Percentiles rank a stretch among this genome's conserved stretches.
These are phyloP conservation scores for Trypanosoma avium DNA, from an alignment of 208 protist species.

Conservation along the genomic window DNA sequence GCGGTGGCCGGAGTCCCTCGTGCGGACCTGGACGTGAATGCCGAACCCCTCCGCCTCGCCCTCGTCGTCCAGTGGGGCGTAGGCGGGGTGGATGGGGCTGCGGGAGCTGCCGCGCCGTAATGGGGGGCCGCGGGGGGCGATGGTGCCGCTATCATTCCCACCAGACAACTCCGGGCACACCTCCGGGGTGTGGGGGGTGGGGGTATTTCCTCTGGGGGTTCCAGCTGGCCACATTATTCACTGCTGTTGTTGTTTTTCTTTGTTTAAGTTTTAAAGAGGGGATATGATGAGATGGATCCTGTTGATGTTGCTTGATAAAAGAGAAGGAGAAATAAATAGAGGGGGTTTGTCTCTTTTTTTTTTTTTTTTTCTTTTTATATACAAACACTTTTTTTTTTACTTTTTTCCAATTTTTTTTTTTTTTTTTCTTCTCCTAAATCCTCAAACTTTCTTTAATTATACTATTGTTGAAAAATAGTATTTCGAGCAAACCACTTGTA, in stretches of 20 bases:
- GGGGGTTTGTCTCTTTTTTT: neutral
- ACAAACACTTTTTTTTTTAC: neutral
- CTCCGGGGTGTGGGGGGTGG: too few species aligned
- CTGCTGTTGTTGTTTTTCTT: neutral
- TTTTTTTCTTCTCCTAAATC: constrained; percentile 6
- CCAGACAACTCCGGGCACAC: too few species aligned
- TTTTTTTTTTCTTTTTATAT: neutral
- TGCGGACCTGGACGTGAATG: constrained; percentile 8
- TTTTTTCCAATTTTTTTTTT: neutral
- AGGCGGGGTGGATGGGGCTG: neutral
- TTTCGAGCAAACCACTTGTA: too few species aligned
- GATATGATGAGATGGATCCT: too few species aligned
- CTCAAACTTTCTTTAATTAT: too few species aligned
- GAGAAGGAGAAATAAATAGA: too few species aligned
- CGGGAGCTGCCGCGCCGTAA: neutral
- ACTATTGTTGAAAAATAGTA: too few species aligned
- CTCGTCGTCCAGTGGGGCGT: neutral
- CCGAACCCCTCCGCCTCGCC: neutral
- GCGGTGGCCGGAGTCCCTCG: neutral
- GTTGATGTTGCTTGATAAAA: too few species aligned
- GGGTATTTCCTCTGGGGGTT: too few species aligned
- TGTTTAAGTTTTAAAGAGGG: too few species aligned
- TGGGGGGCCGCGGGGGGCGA: neutral
- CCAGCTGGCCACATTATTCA: neutral
- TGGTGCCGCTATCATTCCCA: neutral